Evolutionary conservation across 73 alveolate species (phyloP).

Genomic region (Uronychia setigera): DNA sequence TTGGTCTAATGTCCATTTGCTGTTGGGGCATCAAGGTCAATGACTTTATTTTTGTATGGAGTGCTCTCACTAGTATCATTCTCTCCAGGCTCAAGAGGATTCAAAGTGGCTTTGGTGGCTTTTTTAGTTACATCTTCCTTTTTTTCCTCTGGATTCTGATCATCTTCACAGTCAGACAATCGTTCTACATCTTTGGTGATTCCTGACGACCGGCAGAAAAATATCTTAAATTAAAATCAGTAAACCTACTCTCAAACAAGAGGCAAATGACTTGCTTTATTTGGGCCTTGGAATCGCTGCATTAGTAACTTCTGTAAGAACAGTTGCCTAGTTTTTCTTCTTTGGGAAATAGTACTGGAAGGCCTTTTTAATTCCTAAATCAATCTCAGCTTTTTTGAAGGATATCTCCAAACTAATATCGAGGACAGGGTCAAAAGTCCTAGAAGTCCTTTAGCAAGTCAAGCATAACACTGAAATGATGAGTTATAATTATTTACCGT

Average conservation of each 20-base stretch:
- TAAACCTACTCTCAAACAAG: neutral
- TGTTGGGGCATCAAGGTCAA: neutral
- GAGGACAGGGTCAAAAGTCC: constrained; percentile 55
- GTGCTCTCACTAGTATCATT: neutral
- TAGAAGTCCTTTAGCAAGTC: constrained; percentile 49
- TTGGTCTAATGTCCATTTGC: too few relatives aligned
- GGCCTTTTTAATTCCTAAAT: neutral
- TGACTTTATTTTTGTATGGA: neutral
- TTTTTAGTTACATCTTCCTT: neutral
- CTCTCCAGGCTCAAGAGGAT: neutral
- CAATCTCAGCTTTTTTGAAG: constrained; percentile 12
- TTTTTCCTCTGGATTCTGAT: neutral
- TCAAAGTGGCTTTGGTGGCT: neutral
- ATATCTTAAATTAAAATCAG: neutral
- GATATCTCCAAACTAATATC: constrained; percentile 55
- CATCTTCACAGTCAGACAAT: neutral
- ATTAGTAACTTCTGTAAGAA: neutral
- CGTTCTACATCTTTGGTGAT: too few relatives aligned
- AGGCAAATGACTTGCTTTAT: neutral
- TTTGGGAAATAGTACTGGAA: neutral
- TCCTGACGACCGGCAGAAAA: neutral
- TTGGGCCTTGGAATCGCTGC: neutral
- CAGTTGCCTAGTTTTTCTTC: neutral
- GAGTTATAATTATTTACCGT: constrained; percentile 11
- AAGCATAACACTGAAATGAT: constrained; percentile 46